Evolutionary conservation across 1,284 basidiomycete species (phyloP).

Genomic region (Trichosporon coremiiforme): DNA sequence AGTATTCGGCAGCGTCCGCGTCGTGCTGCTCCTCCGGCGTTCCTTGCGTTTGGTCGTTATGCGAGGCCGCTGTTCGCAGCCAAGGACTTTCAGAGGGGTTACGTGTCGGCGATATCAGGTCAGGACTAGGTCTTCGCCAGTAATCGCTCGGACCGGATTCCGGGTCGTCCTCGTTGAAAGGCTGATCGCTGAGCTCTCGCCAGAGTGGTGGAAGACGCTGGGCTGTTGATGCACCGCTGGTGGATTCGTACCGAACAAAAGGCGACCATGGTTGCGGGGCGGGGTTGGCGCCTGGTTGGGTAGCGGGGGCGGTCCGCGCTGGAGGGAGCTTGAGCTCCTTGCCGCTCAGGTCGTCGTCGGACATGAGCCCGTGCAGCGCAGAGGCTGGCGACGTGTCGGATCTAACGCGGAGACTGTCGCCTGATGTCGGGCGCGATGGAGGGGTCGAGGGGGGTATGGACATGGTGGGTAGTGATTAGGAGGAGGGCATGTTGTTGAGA

Average conservation of each 20-base stretch:
- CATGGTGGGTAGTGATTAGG: background rate
- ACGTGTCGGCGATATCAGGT: background rate
- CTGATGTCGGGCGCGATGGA: conserved; percentile 5
- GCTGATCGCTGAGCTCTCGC: conserved; percentile 26
- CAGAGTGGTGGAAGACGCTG: conserved; percentile 23
- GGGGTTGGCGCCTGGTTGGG: too few relatives aligned
- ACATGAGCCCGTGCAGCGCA: conserved; percentile 18
- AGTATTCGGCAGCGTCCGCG: conserved; percentile 30
- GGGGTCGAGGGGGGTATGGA: conserved; percentile 14
- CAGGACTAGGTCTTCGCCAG: conserved; percentile 28
- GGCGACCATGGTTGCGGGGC: conserved; percentile 8
- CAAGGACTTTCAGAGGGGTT: conserved; percentile 18
- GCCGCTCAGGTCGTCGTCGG: conserved; percentile 18
- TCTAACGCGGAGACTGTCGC: conserved; percentile 13
- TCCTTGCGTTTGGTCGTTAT: background rate
- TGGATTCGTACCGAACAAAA: conserved; percentile 3
- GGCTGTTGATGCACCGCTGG: background rate
- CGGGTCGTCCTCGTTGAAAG: conserved; percentile 21
- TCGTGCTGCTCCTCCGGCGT: conserved; percentile 23
- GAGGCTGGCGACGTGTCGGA: conserved; percentile 16
- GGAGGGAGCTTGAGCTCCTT: conserved; percentile 20
- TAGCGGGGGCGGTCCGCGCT: conserved; percentile 16
- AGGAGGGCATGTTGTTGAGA: conserved; percentile 5
- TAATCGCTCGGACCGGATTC: conserved; percentile 35
- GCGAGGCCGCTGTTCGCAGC: conserved; percentile 6